Base-by-base conservation (phyloP, 306 rosid genomes). In the Prunus campanulata region DNA sequence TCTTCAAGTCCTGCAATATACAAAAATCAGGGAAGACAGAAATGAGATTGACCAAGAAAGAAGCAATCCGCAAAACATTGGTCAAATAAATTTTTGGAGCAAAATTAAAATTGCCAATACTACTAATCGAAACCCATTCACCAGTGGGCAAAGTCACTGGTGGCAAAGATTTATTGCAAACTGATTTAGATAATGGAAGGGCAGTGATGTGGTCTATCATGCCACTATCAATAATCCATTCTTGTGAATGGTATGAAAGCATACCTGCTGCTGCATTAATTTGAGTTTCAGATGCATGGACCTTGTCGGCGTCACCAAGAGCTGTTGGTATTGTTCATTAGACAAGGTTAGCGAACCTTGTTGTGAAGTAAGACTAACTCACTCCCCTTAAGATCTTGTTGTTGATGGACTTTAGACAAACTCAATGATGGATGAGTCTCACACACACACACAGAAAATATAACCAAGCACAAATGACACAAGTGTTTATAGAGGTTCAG, bases 141-240 rank as follows among this genome's bases (percentile, higher is more conserved):
- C 72, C 42, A 47, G 3, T 48, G 0, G 15, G 16, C 2, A 42
- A 6, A 6, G 8, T n/a, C 2, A 66, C 1, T 39, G 29, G 62
- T 0, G 15, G 29, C 14, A 20, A 20, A 2, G 62, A 56, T 1
- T 8, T n/a, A 12, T 56, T n/a, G 27, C 4, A 1, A 3, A 0
- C 11, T 8, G 60, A 1, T 6, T 18, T 11, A 4, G 22, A 35
- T 3, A 18, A 2, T 39, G 52, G 5, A 29, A 29, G 32, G 4
- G 32, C 32, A 29, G 32, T 29, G 32, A 29, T 29, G 32, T 29
- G 32, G 32, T 72, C 22, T 0, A 15, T 35, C 2, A 54, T 14
- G 5, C 39, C 54, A 72, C 66, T 14, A 14, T 72, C 76, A 52
- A 72, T 22, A 29, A 72, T 39, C 66, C 66, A 56, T 11, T 20